Conservation (phyloP, 495 filamentous ascomycete species). For the Talaromyces wortmannii region DNA sequence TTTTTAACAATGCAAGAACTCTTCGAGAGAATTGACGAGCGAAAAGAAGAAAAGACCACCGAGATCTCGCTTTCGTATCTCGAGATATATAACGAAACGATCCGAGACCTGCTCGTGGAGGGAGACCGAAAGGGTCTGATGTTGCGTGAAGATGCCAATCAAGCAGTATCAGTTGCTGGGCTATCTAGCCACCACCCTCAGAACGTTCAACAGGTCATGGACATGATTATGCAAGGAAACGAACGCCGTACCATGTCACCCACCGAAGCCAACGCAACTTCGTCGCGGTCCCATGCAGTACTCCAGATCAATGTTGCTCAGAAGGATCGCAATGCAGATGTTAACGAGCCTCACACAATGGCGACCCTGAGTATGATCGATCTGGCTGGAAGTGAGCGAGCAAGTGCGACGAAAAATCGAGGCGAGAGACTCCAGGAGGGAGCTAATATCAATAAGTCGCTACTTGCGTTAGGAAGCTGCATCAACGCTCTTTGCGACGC, state of each 20-base stretch:
- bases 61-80: slow-evolving; percentile 92
- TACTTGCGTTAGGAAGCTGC: slow-evolving; percentile 91
- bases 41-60: slow-evolving; percentile 76
- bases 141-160: slow-evolving; percentile 90
- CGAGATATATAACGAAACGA: slow-evolving; percentile 99
- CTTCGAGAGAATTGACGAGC: slow-evolving; percentile 88
- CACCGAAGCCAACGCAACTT: slow-evolving; percentile 95
- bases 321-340: slow-evolving; percentile 86
- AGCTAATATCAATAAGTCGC: slow-evolving; percentile 98
- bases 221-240: slow-evolving; percentile 96
- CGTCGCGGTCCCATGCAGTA: slow-evolving; percentile 96
- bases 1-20: slow-evolving; percentile 98
- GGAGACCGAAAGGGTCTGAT: slow-evolving; percentile 86
- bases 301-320: slow-evolving; percentile 94
- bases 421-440: slow-evolving; percentile 89
- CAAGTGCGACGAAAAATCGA: slow-evolving; percentile 93
- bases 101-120: slow-evolving; percentile 85
- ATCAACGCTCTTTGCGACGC: slow-evolving; percentile 98
- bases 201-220: slow-evolving; percentile 92
- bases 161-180: slow-evolving; percentile 86
- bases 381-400: slow-evolving; percentile 90
- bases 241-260: slow-evolving; percentile 93
- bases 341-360: slow-evolving; percentile 96
- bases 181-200: slow-evolving; percentile 87
- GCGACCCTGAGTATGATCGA: slow-evolving; percentile 98